A percentile compares a stretch with the other conserved stretches of the same genome.
Conservation (phyloP, 2,329 filamentous ascomycete species). For the Talaromyces sp. region DNA sequence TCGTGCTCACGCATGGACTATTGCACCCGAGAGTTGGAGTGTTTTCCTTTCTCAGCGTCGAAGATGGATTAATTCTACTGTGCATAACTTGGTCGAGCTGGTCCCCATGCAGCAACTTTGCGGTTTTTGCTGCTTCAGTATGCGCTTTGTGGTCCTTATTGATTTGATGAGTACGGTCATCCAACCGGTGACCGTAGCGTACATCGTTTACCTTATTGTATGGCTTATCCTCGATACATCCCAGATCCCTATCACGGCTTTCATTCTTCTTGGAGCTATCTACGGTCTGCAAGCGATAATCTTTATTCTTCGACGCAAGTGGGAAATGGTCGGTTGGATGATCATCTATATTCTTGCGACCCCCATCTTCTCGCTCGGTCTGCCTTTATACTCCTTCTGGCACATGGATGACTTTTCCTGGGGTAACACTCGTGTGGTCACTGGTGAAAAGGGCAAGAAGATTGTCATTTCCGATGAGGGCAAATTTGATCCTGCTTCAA, state of each 20-base stretch:
- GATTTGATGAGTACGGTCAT: constrained; percentile 89
- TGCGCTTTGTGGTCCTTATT: constrained; percentile 96
- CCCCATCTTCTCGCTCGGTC: constrained; percentile 82
- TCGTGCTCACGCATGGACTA: constrained; percentile 90
- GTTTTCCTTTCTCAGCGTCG: constrained; percentile 98
- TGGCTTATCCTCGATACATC: constrained; percentile 60
- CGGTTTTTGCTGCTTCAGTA: constrained; percentile 99
- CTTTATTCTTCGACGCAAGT: constrained; percentile 93
- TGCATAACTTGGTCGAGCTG: constrained; percentile 95
- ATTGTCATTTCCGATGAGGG: constrained; percentile 93
- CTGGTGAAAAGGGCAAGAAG: constrained; percentile 88
- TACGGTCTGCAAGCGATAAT: constrained; percentile 97
- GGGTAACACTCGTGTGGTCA: constrained; percentile 97
- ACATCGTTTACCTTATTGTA: constrained; percentile 85
- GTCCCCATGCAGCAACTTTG: constrained; percentile 91
- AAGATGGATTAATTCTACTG: constrained; percentile 99
- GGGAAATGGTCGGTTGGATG: constrained; percentile 99
- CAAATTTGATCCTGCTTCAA: constrained; percentile 89
- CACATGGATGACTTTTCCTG: constrained; percentile 99
- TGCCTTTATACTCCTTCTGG: constrained; percentile 96
- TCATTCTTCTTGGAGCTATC: constrained; percentile 88
- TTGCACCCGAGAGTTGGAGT: constrained; percentile 87
- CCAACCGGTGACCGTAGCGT: constrained; percentile 85
- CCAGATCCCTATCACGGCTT: constrained; percentile 76
- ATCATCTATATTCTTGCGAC: constrained; percentile 88